Percentiles rank a stretch among this genome's conserved stretches.
These are phyloP conservation scores for Talaromyces amestolkiae DNA, from an alignment of 2,329 filamentous ascomycete genomes.

Conservation along the genomic window DNA sequence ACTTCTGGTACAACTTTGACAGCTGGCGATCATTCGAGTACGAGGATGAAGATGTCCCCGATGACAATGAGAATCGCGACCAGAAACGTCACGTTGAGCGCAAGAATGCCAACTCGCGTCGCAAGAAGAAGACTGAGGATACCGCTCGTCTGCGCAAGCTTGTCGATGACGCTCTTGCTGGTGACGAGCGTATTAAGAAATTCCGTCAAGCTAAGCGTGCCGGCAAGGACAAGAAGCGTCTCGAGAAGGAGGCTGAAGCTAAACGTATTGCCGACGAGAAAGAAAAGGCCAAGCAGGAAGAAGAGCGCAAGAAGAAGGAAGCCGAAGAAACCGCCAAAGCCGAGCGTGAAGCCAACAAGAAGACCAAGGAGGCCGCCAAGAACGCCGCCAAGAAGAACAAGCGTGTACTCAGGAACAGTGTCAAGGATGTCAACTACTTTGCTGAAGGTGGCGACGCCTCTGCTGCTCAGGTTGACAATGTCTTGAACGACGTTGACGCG, in stretches of 20 bases:
- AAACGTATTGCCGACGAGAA: constrained; percentile 85
- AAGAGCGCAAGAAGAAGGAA: constrained; percentile 74
- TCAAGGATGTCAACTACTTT: constrained; percentile 99
- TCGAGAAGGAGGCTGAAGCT: constrained; percentile 88
- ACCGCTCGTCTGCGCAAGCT: constrained; percentile 84
- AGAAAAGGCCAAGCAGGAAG: constrained; percentile 76
- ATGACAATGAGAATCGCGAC: constrained; percentile 98
- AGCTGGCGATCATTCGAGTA: constrained; percentile 98
- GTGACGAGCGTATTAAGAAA: constrained; percentile 94
- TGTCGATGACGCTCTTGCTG: constrained; percentile 78
- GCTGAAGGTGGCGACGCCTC: constrained; percentile 65
- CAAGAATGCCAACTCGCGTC: constrained; percentile 95
- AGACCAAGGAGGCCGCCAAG: constrained; percentile 98
- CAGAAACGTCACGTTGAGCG: constrained; percentile 98
- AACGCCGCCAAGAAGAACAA: constrained; percentile 99
- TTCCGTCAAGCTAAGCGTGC: constrained; percentile 91
- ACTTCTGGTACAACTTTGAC: constrained; percentile 99
- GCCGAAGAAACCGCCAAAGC: constrained; percentile 84
- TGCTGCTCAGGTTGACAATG: constrained; percentile 74
- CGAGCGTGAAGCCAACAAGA: constrained; percentile 80
- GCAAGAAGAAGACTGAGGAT: constrained; percentile 99
- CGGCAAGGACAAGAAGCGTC: constrained; percentile 90
- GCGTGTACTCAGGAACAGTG: constrained; percentile 86
- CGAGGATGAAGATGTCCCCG: constrained; percentile 95
- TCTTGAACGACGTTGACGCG: constrained; percentile 80